These are phyloP conservation scores for Magnusiomyces tetraspermus DNA, from an alignment of 1,139 yeast genomes.

Conservation along the genomic window DNA sequence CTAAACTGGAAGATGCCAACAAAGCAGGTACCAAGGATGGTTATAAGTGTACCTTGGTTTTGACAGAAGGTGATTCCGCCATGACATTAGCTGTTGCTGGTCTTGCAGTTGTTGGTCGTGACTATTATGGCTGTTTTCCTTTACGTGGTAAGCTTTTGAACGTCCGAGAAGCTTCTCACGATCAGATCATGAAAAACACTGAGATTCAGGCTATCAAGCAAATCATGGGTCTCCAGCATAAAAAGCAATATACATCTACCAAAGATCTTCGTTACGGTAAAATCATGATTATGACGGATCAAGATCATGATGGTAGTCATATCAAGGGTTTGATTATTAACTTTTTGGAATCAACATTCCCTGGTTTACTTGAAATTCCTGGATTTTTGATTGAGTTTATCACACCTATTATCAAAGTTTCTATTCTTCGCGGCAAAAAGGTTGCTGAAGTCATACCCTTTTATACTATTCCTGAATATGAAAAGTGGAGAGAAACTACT, in stretches of 20 bases:
- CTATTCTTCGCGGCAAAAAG: constrained; percentile 58
- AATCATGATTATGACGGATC: constrained; percentile 99
- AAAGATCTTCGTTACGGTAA: constrained; percentile 85
- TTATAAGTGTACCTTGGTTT: constrained; percentile 77
- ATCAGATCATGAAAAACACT: constrained; percentile 82
- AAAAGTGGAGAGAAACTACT: constrained; percentile 80
- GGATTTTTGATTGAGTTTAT: constrained; percentile 90
- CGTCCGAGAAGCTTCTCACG: constrained; percentile 93
- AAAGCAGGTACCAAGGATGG: constrained; percentile 95
- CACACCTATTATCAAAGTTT: constrained; percentile 93
- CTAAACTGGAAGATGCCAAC: constrained; percentile 91
- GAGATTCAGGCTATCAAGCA: constrained; percentile 94
- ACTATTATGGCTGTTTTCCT: constrained; percentile 92
- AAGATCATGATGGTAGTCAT: constrained; percentile 99
- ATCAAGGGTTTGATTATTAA: constrained; percentile 93
- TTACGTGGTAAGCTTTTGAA: constrained; percentile 88
- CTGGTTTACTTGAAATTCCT: constrained; percentile 83
- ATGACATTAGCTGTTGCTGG: constrained; percentile 90
- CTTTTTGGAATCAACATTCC: constrained; percentile 87
- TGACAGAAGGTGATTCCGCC: constrained; percentile 98
- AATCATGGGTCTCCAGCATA: constrained; percentile 92
- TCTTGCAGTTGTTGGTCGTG: constrained; percentile 89
- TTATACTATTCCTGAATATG: constrained; percentile 94
- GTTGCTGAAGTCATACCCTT: constrained; percentile 54
- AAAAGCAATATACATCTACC: constrained; percentile 67